phyloP scores from a whole-genome alignment of 164 flowering plant species.

The Chimonanthus praecox region DNA sequence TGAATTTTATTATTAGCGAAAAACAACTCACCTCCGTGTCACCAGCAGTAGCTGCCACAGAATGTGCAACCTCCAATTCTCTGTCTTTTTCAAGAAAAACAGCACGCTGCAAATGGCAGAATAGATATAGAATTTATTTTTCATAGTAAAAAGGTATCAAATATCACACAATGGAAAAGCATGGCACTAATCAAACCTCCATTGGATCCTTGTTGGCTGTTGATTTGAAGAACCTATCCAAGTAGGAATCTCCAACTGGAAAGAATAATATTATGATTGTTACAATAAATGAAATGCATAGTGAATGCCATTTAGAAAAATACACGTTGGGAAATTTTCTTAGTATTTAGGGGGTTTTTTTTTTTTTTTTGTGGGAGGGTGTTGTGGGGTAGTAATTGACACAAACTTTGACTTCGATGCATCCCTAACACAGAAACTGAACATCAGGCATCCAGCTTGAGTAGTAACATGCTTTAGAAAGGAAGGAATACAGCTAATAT shows the following conservation, averaged over 20 bases:
- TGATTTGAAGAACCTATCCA: constrained; percentile 80
- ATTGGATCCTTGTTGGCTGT: constrained; percentile 69
- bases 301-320: too few species aligned
- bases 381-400: too few species aligned
- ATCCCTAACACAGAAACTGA: too few species aligned
- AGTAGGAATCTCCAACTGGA: constrained; percentile 75
- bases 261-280: constrained; percentile 3
- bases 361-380: too few species aligned
- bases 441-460: too few species aligned
- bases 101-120: constrained; percentile 62
- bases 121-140: not conserved
- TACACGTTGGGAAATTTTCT: too few species aligned
- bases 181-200: constrained; percentile 42
- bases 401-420: too few species aligned
- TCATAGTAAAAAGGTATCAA: not conserved
- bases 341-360: too few species aligned
- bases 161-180: not conserved
- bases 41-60: constrained; percentile 93
- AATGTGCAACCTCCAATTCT: constrained; percentile 92
- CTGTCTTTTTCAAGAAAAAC: constrained; percentile 78
- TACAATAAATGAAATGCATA: too few species aligned
- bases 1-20: not conserved
- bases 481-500: too few species aligned
- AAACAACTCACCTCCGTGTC: constrained; percentile 69
- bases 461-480: too few species aligned